A percentile compares a stretch with the other conserved stretches of the same genome.
phyloP scores from a whole-genome alignment of 495 filamentous ascomycete species.

The Parathielavia appendiculata region DNA sequence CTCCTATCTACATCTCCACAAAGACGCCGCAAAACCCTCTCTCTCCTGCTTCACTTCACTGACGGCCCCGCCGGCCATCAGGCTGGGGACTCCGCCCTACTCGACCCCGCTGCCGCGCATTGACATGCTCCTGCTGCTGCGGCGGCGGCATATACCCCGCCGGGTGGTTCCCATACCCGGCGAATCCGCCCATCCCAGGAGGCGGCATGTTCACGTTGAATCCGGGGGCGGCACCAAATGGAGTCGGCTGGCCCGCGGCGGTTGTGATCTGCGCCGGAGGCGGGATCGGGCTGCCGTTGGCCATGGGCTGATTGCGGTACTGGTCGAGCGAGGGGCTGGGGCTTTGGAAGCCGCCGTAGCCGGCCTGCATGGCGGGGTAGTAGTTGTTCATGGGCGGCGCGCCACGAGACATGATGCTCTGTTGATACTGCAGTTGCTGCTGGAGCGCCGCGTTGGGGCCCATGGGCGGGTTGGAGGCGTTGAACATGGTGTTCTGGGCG shows the following conservation, averaged over 20 bases:
- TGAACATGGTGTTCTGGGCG: slow-evolving; percentile 48
- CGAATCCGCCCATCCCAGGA: slow-evolving; percentile 37
- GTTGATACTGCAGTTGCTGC: slow-evolving; percentile 56
- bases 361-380: slow-evolving; percentile 46
- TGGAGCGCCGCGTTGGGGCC: slow-evolving; percentile 47
- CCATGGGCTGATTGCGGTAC: slow-evolving; percentile 41
- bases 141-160: slow-evolving; percentile 40
- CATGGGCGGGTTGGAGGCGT: slow-evolving; percentile 43
- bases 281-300: slow-evolving; percentile 47
- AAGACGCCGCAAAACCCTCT: no score
- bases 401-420: slow-evolving; percentile 50
- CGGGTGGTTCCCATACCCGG: slow-evolving; percentile 31
- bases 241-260: background rate
- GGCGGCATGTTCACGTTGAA: slow-evolving; percentile 44
- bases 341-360: slow-evolving; percentile 44
- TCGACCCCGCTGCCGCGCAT: slow-evolving; percentile 48
- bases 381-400: slow-evolving; percentile 49
- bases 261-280: slow-evolving; percentile 30
- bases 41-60: no score
- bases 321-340: slow-evolving; percentile 45
- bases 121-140: slow-evolving; percentile 43
- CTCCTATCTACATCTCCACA: slow-evolving; percentile 8
- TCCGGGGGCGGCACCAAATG: slow-evolving; percentile 39
- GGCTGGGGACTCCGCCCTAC: slow-evolving; percentile 43
- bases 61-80: slow-evolving; percentile 18